Conservation (phyloP, 2,329 filamentous ascomycete species). For the Sporothrix pallida region DNA sequence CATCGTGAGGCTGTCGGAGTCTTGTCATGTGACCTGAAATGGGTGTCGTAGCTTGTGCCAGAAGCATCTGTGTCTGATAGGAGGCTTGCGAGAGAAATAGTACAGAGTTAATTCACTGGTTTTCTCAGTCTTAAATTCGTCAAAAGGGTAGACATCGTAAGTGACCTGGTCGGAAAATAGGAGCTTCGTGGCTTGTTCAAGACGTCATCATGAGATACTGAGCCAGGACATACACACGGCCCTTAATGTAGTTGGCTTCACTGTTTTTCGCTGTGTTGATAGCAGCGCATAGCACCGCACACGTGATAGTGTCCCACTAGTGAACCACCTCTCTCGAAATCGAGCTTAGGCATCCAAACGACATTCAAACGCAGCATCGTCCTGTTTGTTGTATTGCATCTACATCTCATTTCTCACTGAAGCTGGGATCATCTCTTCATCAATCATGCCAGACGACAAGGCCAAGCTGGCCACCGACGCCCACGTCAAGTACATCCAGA, state of each 20-base stretch:
- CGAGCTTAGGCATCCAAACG: slow-evolving; percentile 25
- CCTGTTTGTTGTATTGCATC: neutral
- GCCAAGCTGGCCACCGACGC: slow-evolving; percentile 56
- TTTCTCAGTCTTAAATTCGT: no score
- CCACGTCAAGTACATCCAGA: slow-evolving; percentile 92
- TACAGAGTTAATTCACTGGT: no score
- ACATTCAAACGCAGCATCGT: neutral
- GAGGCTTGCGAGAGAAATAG: no score
- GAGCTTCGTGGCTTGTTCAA: no score
- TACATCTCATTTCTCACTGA: neutral
- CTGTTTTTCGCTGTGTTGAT: no score
- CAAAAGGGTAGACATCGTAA: no score
- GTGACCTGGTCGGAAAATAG: no score
- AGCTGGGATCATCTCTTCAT: neutral
- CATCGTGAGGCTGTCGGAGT: neutral
- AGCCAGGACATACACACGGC: no score
- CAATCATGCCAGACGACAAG: slow-evolving; percentile 45
- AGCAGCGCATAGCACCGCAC: neutral
- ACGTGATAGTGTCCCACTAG: slow-evolving; percentile 6
- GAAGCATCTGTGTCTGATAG: neutral
- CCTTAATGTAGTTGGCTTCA: no score
- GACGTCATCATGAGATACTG: no score
- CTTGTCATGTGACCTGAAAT: neutral
- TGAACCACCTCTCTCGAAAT: neutral
- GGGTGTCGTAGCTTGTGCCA: neutral